These are phyloP conservation scores for Glycine soja DNA, from an alignment of 306 rosid genomes.

Conservation along the genomic window DNA sequence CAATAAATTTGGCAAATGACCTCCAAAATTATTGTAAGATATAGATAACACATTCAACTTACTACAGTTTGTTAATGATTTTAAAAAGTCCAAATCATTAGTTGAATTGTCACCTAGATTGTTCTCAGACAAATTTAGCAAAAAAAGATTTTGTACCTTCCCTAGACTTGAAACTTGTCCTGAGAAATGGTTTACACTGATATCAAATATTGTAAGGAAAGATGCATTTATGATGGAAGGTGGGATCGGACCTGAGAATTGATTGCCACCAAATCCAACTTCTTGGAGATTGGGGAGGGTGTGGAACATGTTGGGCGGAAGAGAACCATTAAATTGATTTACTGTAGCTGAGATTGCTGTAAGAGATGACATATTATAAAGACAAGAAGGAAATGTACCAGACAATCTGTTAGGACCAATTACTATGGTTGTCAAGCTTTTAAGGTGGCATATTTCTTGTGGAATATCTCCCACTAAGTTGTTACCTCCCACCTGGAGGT, in stretches of 20 bases:
- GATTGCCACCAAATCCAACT: not conserved
- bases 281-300: slow-evolving; percentile 44
- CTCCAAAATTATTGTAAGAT: slow-evolving; percentile 47
- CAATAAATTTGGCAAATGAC: slow-evolving; percentile 41
- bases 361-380: slow-evolving; percentile 54
- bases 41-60: not conserved
- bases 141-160: not conserved
- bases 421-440: not conserved
- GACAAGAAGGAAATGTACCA: slow-evolving; percentile 45
- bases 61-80: slow-evolving; percentile 48
- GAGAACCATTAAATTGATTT: slow-evolving; percentile 44
- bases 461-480: slow-evolving; percentile 49
- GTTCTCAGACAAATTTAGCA: not conserved
- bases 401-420: not conserved
- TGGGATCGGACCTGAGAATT: slow-evolving; percentile 52
- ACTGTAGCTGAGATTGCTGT: fast-evolving
- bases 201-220: not conserved
- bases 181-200: not conserved
- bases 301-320: slow-evolving; percentile 49
- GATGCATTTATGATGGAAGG: slow-evolving; percentile 51
- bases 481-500: not conserved
- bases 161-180: slow-evolving; percentile 51
- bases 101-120: slow-evolving; percentile 46
- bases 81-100: slow-evolving; percentile 48
- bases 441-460: slow-evolving; percentile 17